phyloP scores from a whole-genome alignment of 805 yeast species.

The Brettanomyces sp. region DNA sequence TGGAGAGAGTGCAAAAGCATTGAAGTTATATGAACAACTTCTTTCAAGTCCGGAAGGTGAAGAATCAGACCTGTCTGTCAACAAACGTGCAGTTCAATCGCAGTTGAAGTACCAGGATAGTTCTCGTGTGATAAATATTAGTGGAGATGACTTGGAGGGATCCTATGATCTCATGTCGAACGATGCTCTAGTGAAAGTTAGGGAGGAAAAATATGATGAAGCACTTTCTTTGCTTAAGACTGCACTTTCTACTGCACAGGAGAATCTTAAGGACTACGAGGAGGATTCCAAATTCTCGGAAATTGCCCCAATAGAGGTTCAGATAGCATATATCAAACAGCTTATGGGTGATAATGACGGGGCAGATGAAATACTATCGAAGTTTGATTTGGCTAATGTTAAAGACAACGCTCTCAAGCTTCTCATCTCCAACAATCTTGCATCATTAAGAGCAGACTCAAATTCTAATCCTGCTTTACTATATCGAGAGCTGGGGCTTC shows the following conservation, averaged over 20 bases:
- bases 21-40: constrained; percentile 35
- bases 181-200: constrained; percentile 40
- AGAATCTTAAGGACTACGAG: constrained; percentile 29
- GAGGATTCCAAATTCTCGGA: constrained; percentile 41
- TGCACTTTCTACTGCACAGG: constrained; percentile 35
- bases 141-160: not conserved
- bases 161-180: constrained; percentile 57
- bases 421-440: constrained; percentile 35
- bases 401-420: constrained; percentile 33
- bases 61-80: constrained; percentile 44
- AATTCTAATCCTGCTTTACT: constrained; percentile 15
- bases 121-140: not conserved
- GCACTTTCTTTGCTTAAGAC: constrained; percentile 36
- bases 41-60: constrained; percentile 32
- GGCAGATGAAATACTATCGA: constrained; percentile 28
- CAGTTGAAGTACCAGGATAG: constrained; percentile 24
- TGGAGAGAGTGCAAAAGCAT: constrained; percentile 38
- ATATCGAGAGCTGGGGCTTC: constrained; percentile 23
- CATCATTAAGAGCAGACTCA: constrained; percentile 18
- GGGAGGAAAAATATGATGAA: constrained; percentile 27
- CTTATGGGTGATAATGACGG: constrained; percentile 25
- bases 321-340: constrained; percentile 47
- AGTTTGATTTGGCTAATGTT: constrained; percentile 21
- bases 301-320: constrained; percentile 50
- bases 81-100: constrained; percentile 60